phyloP scores from a whole-genome alignment of 2,329 filamentous ascomycete species.

The Lachnellula willkommii region DNA sequence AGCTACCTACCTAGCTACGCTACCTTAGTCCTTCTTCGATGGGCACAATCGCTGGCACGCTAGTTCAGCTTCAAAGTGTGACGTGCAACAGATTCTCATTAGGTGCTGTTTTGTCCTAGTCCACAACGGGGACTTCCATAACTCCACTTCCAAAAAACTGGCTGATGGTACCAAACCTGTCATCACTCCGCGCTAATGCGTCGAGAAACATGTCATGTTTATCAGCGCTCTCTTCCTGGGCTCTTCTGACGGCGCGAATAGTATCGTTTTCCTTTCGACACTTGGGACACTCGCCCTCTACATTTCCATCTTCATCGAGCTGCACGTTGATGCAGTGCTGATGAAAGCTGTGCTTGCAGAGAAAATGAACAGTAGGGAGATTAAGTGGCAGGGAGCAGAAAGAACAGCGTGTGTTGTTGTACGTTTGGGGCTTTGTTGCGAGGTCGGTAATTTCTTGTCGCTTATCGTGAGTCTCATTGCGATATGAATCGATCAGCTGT shows the following conservation, averaged over 20 bases:
- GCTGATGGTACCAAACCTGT: conserved; percentile 83
- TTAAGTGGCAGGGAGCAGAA: conserved; percentile 71
- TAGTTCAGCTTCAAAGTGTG: background rate
- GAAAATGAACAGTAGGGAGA: conserved; percentile 86
- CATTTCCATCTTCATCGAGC: conserved; percentile 44
- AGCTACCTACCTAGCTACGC: background rate
- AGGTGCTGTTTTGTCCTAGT: background rate
- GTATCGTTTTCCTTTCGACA: conserved; percentile 82
- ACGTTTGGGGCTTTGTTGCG: conserved; percentile 73
- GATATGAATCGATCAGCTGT: conserved; percentile 76
- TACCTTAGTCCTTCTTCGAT: background rate
- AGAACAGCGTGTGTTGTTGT: conserved; percentile 84
- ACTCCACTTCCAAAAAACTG: conserved; percentile 95
- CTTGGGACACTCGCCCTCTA: conserved; percentile 73
- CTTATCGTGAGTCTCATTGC: conserved; percentile 75
- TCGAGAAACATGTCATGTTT: conserved; percentile 85
- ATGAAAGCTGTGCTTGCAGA: conserved; percentile 97
- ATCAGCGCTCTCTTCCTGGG: conserved; percentile 80
- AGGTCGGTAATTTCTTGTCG: conserved; percentile 73
- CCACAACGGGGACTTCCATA: conserved; percentile 52
- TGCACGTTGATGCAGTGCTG: conserved; percentile 72
- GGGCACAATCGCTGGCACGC: background rate
- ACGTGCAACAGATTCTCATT: background rate
- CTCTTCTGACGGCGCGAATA: conserved; percentile 77
- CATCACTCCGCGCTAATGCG: conserved; percentile 69